Conservation (phyloP, 768 basidiomycete species). For the Leucogyrophana mollusca region DNA sequence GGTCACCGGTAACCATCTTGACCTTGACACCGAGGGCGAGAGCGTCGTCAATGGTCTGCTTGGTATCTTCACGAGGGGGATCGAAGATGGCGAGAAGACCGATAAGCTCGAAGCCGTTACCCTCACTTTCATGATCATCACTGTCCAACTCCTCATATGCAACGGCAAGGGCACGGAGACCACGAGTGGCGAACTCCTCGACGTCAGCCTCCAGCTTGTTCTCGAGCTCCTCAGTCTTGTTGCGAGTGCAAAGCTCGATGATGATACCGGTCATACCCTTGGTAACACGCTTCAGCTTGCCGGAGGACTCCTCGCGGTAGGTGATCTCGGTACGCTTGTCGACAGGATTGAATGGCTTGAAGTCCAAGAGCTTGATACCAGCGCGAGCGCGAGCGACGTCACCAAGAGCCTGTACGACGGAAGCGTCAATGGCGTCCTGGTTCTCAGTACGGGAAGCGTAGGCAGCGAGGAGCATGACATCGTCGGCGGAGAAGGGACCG, state of each 20-base stretch:
- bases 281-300: constrained; percentile 96
- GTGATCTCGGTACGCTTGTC: constrained; percentile 99
- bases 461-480: constrained; percentile 90
- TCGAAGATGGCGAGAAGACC: constrained; percentile 98
- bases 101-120: constrained; percentile 96
- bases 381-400: constrained; percentile 74
- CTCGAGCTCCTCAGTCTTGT: constrained; percentile 94
- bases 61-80: constrained; percentile 96
- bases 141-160: constrained; percentile 92
- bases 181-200: constrained; percentile 92
- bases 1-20: constrained; percentile 99
- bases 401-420: constrained; percentile 79
- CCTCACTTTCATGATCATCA: constrained; percentile 79
- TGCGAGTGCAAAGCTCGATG: constrained; percentile 94
- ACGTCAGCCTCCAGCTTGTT: constrained; percentile 91
- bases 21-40: constrained; percentile 94
- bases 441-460: constrained; percentile 99
- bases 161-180: constrained; percentile 94
- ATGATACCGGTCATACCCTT: constrained; percentile 99
- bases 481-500: constrained; percentile 82
- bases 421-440: constrained; percentile 94
- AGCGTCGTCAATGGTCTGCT: constrained; percentile 98
- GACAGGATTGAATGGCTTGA: constrained; percentile 99
- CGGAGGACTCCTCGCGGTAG: constrained; percentile 91
- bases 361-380: constrained; percentile 95